phyloP scores from a whole-genome alignment of 805 yeast genomes.

The Candida nitratophila region DNA sequence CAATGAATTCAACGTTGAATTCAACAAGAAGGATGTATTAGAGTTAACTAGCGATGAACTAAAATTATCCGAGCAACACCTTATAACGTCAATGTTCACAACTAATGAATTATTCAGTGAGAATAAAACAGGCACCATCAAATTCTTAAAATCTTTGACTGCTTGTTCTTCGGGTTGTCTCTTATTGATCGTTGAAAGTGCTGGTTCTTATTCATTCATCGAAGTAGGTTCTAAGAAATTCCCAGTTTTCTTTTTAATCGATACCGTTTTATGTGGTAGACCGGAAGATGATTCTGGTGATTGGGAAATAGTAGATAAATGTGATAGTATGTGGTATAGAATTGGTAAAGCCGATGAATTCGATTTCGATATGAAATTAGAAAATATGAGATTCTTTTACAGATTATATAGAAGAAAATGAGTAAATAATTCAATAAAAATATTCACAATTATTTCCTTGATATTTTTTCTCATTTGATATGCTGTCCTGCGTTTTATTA shows the following conservation, averaged over 20 bases:
- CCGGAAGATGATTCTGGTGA: constrained; percentile 36
- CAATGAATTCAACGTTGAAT: constrained; percentile 19
- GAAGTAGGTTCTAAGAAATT: constrained; percentile 68
- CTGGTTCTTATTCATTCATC: constrained; percentile 83
- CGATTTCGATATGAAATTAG: constrained; percentile 62
- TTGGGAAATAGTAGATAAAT: constrained; percentile 60
- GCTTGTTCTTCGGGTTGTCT: constrained; percentile 50
- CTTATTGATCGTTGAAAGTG: constrained; percentile 73
- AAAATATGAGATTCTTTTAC: constrained; percentile 83
- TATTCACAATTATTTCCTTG: too few species aligned
- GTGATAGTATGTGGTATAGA: constrained; percentile 82
- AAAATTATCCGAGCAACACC: constrained; percentile 26
- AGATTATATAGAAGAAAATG: constrained; percentile 51
- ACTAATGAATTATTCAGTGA: constrained; percentile 81
- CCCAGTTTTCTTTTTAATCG: constrained; percentile 77
- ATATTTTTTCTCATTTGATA: too few species aligned
- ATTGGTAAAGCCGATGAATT: constrained; percentile 36
- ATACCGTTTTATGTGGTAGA: constrained; percentile 58
- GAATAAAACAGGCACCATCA: constrained; percentile 53
- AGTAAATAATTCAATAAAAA: too few species aligned
- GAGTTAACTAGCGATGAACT: constrained; percentile 17
- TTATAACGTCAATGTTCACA: constrained; percentile 74
- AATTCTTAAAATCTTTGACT: constrained; percentile 48
- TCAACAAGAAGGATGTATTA: constrained; percentile 30
- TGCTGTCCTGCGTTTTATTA: too few species aligned